Conservation (phyloP, 2,329 filamentous ascomycete species). For the Grosmannia huntii region DNA sequence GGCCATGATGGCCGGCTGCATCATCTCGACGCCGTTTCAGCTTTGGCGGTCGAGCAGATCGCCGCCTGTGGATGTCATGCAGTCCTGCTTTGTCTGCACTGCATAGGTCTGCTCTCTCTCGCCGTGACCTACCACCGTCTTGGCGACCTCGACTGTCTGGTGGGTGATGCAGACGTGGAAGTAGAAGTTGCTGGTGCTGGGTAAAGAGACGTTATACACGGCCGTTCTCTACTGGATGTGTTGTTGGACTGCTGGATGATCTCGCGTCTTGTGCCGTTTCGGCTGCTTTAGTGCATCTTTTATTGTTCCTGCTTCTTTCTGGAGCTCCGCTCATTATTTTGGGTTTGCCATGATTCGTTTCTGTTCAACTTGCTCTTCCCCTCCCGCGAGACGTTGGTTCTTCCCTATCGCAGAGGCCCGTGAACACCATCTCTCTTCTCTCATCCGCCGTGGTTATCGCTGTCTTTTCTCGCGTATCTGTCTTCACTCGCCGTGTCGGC, state of each 20-base stretch:
- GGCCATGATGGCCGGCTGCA: slow-evolving; percentile 69
- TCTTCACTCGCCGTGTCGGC: slow-evolving; percentile 12
- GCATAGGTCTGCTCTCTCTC: too few relatives aligned
- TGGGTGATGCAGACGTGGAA: slow-evolving; percentile 31
- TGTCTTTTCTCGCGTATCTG: not conserved
- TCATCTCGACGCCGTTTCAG: slow-evolving; percentile 61
- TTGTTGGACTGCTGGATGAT: not conserved
- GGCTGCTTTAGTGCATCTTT: not conserved
- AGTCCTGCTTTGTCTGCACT: not conserved
- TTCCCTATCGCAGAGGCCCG: not conserved
- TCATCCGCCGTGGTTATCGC: not conserved
- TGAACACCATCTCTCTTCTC: not conserved
- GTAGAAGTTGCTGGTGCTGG: slow-evolving; percentile 38
- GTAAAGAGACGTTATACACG: slow-evolving; percentile 18
- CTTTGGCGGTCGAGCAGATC: too few relatives aligned
- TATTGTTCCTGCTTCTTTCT: not conserved
- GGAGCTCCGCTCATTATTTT: not conserved
- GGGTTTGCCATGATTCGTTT: not conserved
- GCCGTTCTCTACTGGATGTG: not conserved
- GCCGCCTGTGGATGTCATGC: too few relatives aligned
- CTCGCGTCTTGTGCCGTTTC: not conserved
- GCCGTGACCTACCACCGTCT: slow-evolving; percentile 32
- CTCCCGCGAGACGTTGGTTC: not conserved
- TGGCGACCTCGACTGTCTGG: slow-evolving; percentile 45
- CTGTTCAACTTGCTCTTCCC: not conserved